A percentile compares a stretch with the other conserved stretches of the same genome.
These are phyloP conservation scores for Talaromyces sp. DNA, from an alignment of 2,329 filamentous ascomycete species.

Conservation along the genomic window DNA sequence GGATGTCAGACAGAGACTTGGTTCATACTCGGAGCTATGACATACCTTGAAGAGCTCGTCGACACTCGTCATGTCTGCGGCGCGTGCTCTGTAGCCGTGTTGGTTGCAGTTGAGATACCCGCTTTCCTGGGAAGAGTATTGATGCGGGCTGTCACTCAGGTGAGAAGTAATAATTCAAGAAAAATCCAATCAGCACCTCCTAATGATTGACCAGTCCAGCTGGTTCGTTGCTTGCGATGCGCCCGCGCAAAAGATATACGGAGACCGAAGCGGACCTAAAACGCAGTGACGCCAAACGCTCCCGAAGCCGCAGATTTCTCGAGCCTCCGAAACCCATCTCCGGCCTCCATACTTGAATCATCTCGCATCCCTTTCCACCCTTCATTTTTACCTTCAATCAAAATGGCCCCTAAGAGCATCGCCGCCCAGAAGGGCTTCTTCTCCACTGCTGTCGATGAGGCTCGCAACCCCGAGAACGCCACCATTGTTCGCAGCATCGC, in stretches of 20 bases:
- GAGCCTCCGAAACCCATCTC: conserved; percentile 13
- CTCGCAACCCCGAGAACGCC: conserved; percentile 69
- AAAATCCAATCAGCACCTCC: neutral
- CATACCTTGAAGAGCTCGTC: conserved; percentile 63
- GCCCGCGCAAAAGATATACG: conserved; percentile 22
- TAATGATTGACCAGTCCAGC: neutral
- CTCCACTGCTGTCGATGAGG: conserved; percentile 60
- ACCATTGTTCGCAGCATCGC: conserved; percentile 69
- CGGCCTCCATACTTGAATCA: conserved; percentile 1
- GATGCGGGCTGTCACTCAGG: too few relatives aligned
- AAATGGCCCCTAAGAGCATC: conserved; percentile 67
- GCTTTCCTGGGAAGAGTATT: too few relatives aligned
- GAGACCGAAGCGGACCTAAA: conserved; percentile 26
- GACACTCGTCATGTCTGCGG: conserved; percentile 58
- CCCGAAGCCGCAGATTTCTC: conserved; percentile 37
- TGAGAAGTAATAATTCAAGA: neutral
- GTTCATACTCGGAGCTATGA: neutral
- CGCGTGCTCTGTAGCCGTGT: conserved; percentile 7
- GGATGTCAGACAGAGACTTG: conserved; percentile 19
- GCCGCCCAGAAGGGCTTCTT: conserved; percentile 56
- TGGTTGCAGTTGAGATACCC: neutral
- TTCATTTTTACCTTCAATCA: conserved; percentile 20
- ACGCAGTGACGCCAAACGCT: conserved; percentile 30
- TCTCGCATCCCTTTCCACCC: conserved; percentile 4
- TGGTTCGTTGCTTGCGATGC: conserved; percentile 12